These are phyloP conservation scores for Phytophthora pistaciae DNA, from an alignment of 352 stramenopile species.

Conservation along the genomic window DNA sequence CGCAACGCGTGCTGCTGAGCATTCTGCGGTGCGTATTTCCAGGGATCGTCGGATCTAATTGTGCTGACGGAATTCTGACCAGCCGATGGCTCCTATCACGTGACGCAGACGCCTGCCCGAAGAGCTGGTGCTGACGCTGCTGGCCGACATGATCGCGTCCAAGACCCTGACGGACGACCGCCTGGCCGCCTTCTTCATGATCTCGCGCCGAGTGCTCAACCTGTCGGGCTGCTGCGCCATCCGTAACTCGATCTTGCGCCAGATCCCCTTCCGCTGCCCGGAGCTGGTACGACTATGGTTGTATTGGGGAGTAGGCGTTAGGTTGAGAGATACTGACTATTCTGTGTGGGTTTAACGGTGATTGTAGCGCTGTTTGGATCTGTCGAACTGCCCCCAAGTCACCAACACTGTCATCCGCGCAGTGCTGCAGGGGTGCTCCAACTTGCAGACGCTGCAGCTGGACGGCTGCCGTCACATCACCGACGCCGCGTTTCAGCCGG, in stretches of 20 bases:
- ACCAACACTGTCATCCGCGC: constrained; percentile 87
- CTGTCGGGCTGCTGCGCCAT: constrained; percentile 81
- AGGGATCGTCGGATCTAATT: constrained; percentile 1
- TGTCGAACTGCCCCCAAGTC: constrained; percentile 89
- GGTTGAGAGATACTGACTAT: constrained; percentile 10
- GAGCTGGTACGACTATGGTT: constrained; percentile 57
- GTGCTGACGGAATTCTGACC: constrained; percentile 13
- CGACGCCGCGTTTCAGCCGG: constrained; percentile 86
- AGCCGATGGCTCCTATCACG: neutral
- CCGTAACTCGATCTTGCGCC: constrained; percentile 87
- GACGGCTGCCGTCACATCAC: constrained; percentile 90
- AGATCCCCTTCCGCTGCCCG: constrained; percentile 87
- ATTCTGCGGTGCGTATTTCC: constrained; percentile 63
- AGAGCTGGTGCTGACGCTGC: constrained; percentile 80
- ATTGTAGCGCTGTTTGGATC: constrained; percentile 76
- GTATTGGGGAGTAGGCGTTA: neutral
- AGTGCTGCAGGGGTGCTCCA: constrained; percentile 80
- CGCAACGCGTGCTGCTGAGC: constrained; percentile 61
- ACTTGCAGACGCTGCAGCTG: constrained; percentile 81
- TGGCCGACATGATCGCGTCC: constrained; percentile 75
- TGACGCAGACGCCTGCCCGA: constrained; percentile 71
- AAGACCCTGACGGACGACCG: constrained; percentile 87
- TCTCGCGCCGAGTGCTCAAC: constrained; percentile 74
- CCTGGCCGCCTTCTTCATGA: constrained; percentile 83
- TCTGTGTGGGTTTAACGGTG: neutral